Conservation (phyloP, 2,329 filamentous ascomycete species). For the Claviceps pusilla region DNA sequence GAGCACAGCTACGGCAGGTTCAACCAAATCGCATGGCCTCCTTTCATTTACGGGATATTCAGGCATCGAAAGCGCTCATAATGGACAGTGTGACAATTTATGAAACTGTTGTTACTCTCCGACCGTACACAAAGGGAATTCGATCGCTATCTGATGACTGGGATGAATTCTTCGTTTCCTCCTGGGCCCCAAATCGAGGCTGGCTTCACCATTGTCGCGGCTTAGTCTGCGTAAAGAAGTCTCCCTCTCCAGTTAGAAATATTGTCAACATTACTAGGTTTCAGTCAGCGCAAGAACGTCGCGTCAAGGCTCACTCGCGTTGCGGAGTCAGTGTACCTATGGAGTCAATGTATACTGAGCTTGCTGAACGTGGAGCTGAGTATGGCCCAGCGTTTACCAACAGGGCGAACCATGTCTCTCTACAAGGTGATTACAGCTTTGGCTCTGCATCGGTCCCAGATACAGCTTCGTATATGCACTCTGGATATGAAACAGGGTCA, state of each 20-base stretch:
- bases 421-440: slow-evolving; percentile 14
- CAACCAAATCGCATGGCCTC: slow-evolving; percentile 9
- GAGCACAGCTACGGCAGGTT: slow-evolving; percentile 12
- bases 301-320: neutral
- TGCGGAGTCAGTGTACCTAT: slow-evolving; percentile 5
- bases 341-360: slow-evolving; percentile 13
- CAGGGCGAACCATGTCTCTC: slow-evolving; percentile 7
- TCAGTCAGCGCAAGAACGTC: neutral
- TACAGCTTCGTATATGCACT: slow-evolving; percentile 30
- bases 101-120: slow-evolving; percentile 13
- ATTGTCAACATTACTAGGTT: slow-evolving; percentile 7
- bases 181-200: slow-evolving; percentile 33
- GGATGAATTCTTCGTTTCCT: slow-evolving; percentile 43
- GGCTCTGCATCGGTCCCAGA: slow-evolving; percentile 18
- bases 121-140: slow-evolving; percentile 14
- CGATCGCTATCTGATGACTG: slow-evolving; percentile 26
- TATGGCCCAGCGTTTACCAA: slow-evolving; percentile 14
- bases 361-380: slow-evolving; percentile 11
- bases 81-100: slow-evolving; percentile 13
- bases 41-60: slow-evolving; percentile 13
- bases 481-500: slow-evolving; percentile 25
- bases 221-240: slow-evolving; percentile 24
- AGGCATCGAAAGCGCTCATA: slow-evolving; percentile 14
- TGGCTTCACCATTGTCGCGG: slow-evolving; percentile 46
- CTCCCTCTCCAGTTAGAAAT: slow-evolving; percentile 6